phyloP scores from a whole-genome alignment of 257 asterid genomes.

The Jasminum sambac region DNA sequence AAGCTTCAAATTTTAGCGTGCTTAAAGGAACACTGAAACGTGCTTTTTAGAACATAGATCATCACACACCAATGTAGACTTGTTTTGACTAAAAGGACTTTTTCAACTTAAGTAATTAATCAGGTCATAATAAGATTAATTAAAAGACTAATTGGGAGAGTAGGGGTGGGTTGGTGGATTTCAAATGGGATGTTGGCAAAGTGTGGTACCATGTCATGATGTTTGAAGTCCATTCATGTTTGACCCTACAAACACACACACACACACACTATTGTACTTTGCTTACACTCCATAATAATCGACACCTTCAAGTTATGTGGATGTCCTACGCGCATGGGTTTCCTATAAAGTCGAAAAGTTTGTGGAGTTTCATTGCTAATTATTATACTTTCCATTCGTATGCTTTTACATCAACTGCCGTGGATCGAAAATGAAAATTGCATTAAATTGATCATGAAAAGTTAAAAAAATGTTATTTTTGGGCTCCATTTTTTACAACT shows the following conservation, averaged over 20 bases:
- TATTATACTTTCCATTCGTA: not conserved
- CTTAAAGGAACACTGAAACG: too few relatives aligned
- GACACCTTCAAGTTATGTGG: conserved; percentile 25
- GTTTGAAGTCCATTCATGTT: conserved; percentile 27
- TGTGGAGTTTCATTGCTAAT: not conserved
- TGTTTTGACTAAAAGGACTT: too few relatives aligned
- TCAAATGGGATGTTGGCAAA: conserved; percentile 50
- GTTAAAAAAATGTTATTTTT: too few relatives aligned
- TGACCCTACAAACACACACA: not conserved
- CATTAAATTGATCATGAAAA: too few relatives aligned
- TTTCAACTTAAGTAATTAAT: too few relatives aligned
- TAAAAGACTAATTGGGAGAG: not conserved
- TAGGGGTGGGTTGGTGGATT: conserved; percentile 9
- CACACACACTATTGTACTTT: conserved; percentile 20
- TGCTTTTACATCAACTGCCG: too few relatives aligned
- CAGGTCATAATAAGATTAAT: not conserved
- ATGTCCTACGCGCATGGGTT: conserved; percentile 62
- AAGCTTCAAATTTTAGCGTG: too few relatives aligned
- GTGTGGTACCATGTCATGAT: conserved; percentile 39
- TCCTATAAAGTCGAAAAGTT: conserved; percentile 20
- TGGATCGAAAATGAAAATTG: too few relatives aligned
- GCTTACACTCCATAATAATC: conserved; percentile 47
- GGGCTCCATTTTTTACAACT: too few relatives aligned
- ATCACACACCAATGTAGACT: too few relatives aligned
- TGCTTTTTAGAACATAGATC: too few relatives aligned